Evolutionary conservation across 371 early-diverging fungal species (phyloP).

Genomic region (Rhizopus delemar): DNA sequence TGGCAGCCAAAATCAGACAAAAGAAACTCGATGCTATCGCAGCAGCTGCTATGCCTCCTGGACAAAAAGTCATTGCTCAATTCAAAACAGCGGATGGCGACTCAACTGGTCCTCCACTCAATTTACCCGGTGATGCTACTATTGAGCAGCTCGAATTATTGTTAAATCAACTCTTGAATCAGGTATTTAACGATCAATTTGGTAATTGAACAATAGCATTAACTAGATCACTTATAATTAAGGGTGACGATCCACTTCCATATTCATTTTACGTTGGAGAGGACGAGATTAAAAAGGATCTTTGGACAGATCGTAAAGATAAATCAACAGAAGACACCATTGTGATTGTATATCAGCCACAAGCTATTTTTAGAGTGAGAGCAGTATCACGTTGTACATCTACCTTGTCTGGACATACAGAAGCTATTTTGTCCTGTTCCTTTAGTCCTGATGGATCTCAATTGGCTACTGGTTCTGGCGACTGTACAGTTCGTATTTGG

Average conservation of each 20-base stretch:
- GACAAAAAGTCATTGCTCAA: slow-evolving; percentile 72
- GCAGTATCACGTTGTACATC: slow-evolving; percentile 90
- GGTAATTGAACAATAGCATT: not conserved
- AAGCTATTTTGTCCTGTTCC: slow-evolving; percentile 84
- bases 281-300: slow-evolving; percentile 71
- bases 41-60: slow-evolving; percentile 46
- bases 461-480: slow-evolving; percentile 95
- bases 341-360: slow-evolving; percentile 88
- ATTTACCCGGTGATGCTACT: slow-evolving; percentile 80
- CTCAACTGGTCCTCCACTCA: slow-evolving; percentile 80
- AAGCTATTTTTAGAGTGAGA: slow-evolving; percentile 91
- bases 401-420: slow-evolving; percentile 89
- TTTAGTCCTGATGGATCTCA: slow-evolving; percentile 93
- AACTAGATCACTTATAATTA: not conserved
- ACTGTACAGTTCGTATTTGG: slow-evolving; percentile 96
- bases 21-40: slow-evolving; percentile 37
- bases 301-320: slow-evolving; percentile 76
- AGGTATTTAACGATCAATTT: slow-evolving; percentile 50
- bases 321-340: slow-evolving; percentile 84
- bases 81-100: slow-evolving; percentile 84
- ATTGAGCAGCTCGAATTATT: slow-evolving; percentile 85
- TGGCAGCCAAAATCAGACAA: slow-evolving; percentile 38
- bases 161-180: slow-evolving; percentile 86
- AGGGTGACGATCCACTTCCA: slow-evolving; percentile 82
- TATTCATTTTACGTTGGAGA: slow-evolving; percentile 90